Evolutionary conservation across 2,329 filamentous ascomycete genomes (phyloP).

Genomic region (Zelopaecilomyces penicillatus): DNA sequence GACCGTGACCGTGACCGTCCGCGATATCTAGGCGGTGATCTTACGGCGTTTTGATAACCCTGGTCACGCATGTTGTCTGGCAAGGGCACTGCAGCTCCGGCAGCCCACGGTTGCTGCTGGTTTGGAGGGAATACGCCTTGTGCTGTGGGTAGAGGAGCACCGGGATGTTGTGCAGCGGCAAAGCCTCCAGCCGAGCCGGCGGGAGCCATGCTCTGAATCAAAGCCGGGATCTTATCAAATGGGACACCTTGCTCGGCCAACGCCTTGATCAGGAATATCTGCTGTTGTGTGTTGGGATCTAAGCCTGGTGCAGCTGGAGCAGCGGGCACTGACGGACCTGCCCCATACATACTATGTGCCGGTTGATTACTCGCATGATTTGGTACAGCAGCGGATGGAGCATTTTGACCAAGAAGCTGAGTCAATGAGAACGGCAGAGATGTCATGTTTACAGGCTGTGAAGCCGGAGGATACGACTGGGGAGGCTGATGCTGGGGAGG

Average conservation of each 20-base stretch:
- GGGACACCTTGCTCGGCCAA: slow-evolving; percentile 68
- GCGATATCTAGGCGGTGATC: slow-evolving; percentile 53
- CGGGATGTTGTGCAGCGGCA: slow-evolving; percentile 28
- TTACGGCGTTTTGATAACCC: slow-evolving; percentile 47
- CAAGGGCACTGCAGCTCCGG: slow-evolving; percentile 17
- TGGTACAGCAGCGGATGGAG: slow-evolving; percentile 19
- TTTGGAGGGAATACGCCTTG: slow-evolving; percentile 34
- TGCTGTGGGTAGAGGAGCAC: slow-evolving; percentile 31
- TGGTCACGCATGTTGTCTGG: slow-evolving; percentile 47
- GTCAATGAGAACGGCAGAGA: slow-evolving; percentile 34
- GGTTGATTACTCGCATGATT: slow-evolving; percentile 19
- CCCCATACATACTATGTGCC: slow-evolving; percentile 17
- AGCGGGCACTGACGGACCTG: slow-evolving; percentile 23
- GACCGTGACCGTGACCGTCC: slow-evolving; percentile 70
- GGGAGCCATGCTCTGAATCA: slow-evolving; percentile 46
- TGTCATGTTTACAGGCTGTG: slow-evolving; percentile 53
- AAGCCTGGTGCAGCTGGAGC: slow-evolving; percentile 28
- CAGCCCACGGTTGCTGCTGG: slow-evolving; percentile 23
- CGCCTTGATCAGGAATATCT: slow-evolving; percentile 66
- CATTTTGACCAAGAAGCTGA: slow-evolving; percentile 28
- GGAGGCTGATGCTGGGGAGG: slow-evolving; percentile 19
- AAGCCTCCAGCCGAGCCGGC: slow-evolving; percentile 22
- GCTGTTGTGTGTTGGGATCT: slow-evolving; percentile 55
- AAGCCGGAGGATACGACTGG: slow-evolving; percentile 32
- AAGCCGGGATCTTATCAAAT: slow-evolving; percentile 63